phyloP scores from a whole-genome alignment of 2,329 filamentous ascomycete species.

The Colletotrichum musicola region DNA sequence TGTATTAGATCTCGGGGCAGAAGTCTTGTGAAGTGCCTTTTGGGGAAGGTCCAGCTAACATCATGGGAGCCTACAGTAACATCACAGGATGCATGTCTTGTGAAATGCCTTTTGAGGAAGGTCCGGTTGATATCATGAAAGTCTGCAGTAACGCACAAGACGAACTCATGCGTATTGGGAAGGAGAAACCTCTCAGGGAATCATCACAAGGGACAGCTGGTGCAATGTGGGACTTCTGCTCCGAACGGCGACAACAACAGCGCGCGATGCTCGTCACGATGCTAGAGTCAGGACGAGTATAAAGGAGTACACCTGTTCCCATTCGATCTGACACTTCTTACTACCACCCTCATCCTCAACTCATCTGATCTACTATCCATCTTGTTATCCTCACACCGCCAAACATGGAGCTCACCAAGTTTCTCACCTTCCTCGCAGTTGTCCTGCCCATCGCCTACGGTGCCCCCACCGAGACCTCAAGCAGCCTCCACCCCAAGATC shows the following conservation, averaged over 20 bases:
- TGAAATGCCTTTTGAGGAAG: slow-evolving; percentile 22
- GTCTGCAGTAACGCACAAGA: slow-evolving; percentile 10
- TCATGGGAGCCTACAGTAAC: slow-evolving; percentile 3
- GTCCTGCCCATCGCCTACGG: slow-evolving; percentile 56
- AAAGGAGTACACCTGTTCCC: slow-evolving; percentile 18
- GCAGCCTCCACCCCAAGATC: slow-evolving; percentile 54
- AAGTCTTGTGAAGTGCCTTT: slow-evolving; percentile 20
- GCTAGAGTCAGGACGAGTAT: slow-evolving; percentile 12
- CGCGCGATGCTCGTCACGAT: neutral
- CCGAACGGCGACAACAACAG: neutral
- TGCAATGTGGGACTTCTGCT: neutral
- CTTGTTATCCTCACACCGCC: slow-evolving; percentile 42
- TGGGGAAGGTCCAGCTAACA: slow-evolving; percentile 25
- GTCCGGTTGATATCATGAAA: slow-evolving; percentile 5
- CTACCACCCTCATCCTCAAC: slow-evolving; percentile 1
- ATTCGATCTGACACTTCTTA: neutral
- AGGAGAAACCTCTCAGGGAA: slow-evolving; percentile 12
- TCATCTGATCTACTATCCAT: slow-evolving; percentile 19
- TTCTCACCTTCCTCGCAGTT: slow-evolving; percentile 53
- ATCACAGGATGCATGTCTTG: slow-evolving; percentile 18
- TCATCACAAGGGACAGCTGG: neutral
- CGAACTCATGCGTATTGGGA: slow-evolving; percentile 26
- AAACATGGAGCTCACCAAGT: slow-evolving; percentile 53
- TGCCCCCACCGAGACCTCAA: slow-evolving; percentile 51
- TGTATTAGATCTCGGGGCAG: slow-evolving; percentile 1